Base-by-base conservation (phyloP, 192 early-diverging fungal species). In the Mortierella claussenii region DNA sequence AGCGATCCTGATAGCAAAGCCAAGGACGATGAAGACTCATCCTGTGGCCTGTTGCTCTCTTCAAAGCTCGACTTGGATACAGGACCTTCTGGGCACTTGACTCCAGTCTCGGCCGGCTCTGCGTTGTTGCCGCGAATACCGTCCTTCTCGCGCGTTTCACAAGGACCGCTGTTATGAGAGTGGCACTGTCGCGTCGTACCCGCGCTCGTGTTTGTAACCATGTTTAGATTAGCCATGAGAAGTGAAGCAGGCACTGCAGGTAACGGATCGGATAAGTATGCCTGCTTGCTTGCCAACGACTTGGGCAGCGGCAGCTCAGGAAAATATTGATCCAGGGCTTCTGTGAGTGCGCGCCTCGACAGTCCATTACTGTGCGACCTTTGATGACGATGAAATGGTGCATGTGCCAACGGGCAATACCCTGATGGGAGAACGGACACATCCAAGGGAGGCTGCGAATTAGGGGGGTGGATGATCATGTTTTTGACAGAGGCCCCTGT, bases 291-390 rank as follows among this genome's bases (percentile, higher is more conserved):
- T 12, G 26, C 8, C 1, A 28, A 10, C 8, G 55, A 44, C 11
- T 5, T 4, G 21, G 55, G 55, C 26, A 57, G 30, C 1, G 44
- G 57, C 43, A 33, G 26, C 20, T 40, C 55, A 27, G 26, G 24
- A 21, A 1, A 27, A 21, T 33, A 31, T 7, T 46, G 57, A 26
- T 33, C 44, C 5, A 60, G 30, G 18, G 26, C 43, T 12, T 9
- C 20, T 33, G 28, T 31, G 33, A 60, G 33, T 18, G 11, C 57
- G 23, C 33, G 21, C 8, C 28, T 60, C 11, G 44, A 60, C 4
- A 47, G 30, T 3, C 13, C 57, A 47, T 48, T 60, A 31, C 57
- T 60, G 7, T 47, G 57, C 6, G 43, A 44, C 10, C 45, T 18
- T 46, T 44, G 55, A 3, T 50, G 48, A 10, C 24, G 48, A 28